Base-by-base conservation (phyloP, 768 basidiomycete genomes). In the Suillus occidentalis region DNA sequence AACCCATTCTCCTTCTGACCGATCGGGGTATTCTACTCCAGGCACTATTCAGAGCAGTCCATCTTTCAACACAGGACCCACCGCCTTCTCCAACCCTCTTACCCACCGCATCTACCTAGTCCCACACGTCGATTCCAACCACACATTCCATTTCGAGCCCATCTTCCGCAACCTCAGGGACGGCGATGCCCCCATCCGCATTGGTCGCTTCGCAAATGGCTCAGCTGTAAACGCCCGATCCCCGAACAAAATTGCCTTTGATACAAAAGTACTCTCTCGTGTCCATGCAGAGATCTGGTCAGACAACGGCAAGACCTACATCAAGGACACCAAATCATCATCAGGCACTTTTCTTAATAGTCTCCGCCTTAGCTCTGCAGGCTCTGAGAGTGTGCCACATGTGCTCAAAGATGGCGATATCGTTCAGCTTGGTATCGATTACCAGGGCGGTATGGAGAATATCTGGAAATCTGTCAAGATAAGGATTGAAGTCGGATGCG, bases 391-490 rank as follows among this genome's bases (percentile, higher is more conserved):
- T 6, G 80, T 87, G 43, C 86, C 94, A 1, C 89, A 83, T 65
- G 86, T 85, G 66, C 82, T 98, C 71, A 94, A 91, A 78, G 96
- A 99, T 66, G 97, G 97, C 1, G 96, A 98, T 78, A 85, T 98
- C 36, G 78, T 99, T 22, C 97, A 98, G 78, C 87, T 98, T 1
- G 96, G 97, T 2, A 95, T 99, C 34, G 97, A 99, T 75, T 99
- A 97, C 78, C 96, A 98, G 76, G 97, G 97, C 7, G 97, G 97
- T 0, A 87, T 92, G 10, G 96, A 99, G 80, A 95, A 98, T 76
- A 95, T 97, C 61, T 98, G 97, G 77, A 91, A 97, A 79, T 94
- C 92, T 65, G 94, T 99, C 65, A 98, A 97, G 85, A 98, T 99
- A 74, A 85, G 92, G 68, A 82, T 98, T 59, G 97, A 99, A 78